Conservation (phyloP, 371 early-diverging fungal species). For the Chytridiales sp. region DNA sequence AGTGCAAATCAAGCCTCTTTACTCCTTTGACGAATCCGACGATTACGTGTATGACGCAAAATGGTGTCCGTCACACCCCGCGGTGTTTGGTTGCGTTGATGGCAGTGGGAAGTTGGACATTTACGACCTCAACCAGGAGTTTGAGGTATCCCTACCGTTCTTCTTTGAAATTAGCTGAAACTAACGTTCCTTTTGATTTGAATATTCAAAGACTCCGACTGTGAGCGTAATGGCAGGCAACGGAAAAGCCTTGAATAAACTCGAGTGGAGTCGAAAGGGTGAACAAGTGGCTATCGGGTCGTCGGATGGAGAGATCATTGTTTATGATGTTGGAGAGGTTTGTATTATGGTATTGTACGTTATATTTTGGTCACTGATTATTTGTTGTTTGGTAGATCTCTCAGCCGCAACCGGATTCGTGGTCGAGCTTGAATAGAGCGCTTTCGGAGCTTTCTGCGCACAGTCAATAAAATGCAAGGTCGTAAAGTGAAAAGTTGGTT, state of each 20-base stretch:
- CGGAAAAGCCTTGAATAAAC: slow-evolving; percentile 84
- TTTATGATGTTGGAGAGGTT: slow-evolving; percentile 91
- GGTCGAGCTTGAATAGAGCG: too few species aligned
- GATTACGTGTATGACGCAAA: slow-evolving; percentile 95
- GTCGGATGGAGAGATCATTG: slow-evolving; percentile 81
- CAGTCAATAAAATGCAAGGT: too few species aligned
- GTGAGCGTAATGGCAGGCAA: slow-evolving; percentile 65
- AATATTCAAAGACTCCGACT: slow-evolving; percentile 56
- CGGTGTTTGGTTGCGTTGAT: slow-evolving; percentile 89
- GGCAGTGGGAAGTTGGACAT: slow-evolving; percentile 86
- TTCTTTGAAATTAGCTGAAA: neutral
- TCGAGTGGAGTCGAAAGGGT: slow-evolving; percentile 91
- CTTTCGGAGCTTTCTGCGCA: too few species aligned
- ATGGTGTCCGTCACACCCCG: slow-evolving; percentile 95
- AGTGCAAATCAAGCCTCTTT: slow-evolving; percentile 65
- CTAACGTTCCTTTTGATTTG: neutral
- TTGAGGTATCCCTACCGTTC: slow-evolving; percentile 63
- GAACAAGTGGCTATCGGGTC: slow-evolving; percentile 79
- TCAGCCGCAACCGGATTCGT: too few species aligned
- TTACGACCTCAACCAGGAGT: slow-evolving; percentile 88
- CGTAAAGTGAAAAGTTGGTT: too few species aligned
- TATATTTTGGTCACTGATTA: too few species aligned
- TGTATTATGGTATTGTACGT: too few species aligned
- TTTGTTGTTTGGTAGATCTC: too few species aligned
- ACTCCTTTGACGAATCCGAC: slow-evolving; percentile 87